Conservation (phyloP, 208 protist genomes). For the Leishmania aethiopica region DNA sequence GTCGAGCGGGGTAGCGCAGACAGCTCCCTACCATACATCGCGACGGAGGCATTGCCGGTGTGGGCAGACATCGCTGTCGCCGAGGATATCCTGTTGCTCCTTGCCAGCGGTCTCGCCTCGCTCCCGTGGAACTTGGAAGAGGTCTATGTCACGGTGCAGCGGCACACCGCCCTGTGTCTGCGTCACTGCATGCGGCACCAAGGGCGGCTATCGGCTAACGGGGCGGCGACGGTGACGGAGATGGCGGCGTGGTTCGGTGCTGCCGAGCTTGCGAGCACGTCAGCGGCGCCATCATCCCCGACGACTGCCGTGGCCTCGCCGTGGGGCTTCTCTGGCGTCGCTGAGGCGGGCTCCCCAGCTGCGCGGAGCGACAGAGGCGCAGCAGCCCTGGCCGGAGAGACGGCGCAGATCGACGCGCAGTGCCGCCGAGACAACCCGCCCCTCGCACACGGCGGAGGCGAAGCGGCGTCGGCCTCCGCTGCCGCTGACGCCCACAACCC, state of each 20-base stretch:
- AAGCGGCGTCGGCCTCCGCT: not conserved
- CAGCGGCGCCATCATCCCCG: conserved; percentile 1
- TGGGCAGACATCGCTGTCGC: conserved; percentile 8
- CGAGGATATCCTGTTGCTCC: conserved; percentile 23
- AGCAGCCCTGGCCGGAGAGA: not conserved
- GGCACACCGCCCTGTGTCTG: conserved; percentile 34
- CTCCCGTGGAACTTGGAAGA: conserved; percentile 46
- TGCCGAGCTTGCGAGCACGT: not conserved
- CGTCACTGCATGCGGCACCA: conserved; percentile 1
- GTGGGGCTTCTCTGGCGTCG: not conserved
- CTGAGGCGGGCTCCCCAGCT: not conserved
- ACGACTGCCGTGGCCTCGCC: not conserved
- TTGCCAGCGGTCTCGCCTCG: conserved; percentile 22
- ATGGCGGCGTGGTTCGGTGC: conserved; percentile 21
- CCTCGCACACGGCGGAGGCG: not conserved
- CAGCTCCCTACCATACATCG: not conserved
- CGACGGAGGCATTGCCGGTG: not conserved
- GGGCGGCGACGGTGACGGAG: not conserved
- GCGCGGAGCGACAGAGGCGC: not conserved
- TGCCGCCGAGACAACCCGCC: conserved; percentile 1
- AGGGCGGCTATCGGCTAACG: not conserved
- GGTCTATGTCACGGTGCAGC: conserved; percentile 37
- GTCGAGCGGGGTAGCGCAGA: not conserved
- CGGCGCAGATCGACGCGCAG: conserved; percentile 8
- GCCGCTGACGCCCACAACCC: not conserved